A percentile compares a stretch with the other conserved stretches of the same genome.
phyloP scores from a whole-genome alignment of 306 rosid genomes.

The Malus asiatica region DNA sequence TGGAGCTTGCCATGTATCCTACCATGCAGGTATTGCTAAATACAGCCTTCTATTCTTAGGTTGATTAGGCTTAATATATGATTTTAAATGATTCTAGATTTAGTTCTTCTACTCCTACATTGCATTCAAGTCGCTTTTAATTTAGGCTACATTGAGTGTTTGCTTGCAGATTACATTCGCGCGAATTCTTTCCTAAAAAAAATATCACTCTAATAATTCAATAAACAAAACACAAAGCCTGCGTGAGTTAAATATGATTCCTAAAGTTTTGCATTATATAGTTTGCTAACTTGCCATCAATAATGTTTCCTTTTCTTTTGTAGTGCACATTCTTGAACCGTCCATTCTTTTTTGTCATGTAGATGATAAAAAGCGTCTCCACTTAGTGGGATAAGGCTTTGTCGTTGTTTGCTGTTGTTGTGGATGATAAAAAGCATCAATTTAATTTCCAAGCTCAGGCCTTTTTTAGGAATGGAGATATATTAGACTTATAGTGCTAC shows the following conservation, averaged over 20 bases:
- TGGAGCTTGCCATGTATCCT: constrained; percentile 89
- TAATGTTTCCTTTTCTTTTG: background rate
- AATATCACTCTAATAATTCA: background rate
- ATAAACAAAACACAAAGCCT: background rate
- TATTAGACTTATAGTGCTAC: background rate
- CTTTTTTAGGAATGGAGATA: background rate
- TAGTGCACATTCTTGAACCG: background rate
- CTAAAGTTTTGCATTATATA: background rate
- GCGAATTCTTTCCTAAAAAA: background rate
- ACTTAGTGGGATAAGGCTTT: too few species aligned
- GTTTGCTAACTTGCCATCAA: background rate
- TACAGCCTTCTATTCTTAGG: constrained; percentile 1
- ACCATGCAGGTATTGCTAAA: constrained; percentile 58
- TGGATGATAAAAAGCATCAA: background rate
- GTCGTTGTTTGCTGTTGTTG: background rate
- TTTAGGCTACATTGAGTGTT: background rate
- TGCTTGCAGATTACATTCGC: background rate
- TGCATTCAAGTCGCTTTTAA: background rate
- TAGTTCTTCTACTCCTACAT: background rate
- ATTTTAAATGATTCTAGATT: background rate
- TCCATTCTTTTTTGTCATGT: background rate
- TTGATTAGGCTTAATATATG: background rate
- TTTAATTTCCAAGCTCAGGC: background rate
- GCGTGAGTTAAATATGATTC: background rate
- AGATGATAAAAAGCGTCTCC: background rate